These are phyloP conservation scores for Eutypa lata DNA, from an alignment of 2,329 filamentous ascomycete genomes.

Conservation along the genomic window DNA sequence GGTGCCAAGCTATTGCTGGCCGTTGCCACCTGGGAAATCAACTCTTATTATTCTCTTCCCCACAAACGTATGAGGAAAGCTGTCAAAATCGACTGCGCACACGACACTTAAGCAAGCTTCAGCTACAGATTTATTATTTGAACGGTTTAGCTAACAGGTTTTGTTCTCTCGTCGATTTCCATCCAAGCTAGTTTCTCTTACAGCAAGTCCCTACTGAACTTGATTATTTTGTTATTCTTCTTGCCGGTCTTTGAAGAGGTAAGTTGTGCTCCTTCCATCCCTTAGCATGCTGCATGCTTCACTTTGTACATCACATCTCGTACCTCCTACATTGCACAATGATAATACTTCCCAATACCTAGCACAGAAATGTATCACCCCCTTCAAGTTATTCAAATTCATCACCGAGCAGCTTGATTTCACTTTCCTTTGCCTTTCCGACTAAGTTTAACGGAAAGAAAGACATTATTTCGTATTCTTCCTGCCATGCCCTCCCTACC, in stretches of 20 bases:
- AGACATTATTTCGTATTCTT: neutral
- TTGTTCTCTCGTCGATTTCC: neutral
- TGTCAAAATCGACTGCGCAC: slow-evolving; percentile 30
- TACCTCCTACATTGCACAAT: neutral
- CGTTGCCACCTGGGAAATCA: slow-evolving; percentile 5
- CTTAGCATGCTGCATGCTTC: neutral
- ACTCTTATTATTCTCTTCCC: slow-evolving; percentile 20
- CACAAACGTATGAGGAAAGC: slow-evolving; percentile 32
- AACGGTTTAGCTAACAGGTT: slow-evolving; percentile 1
- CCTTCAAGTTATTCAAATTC: too few relatives aligned
- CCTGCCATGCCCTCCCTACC: neutral
- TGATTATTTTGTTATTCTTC: neutral
- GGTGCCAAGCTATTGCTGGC: neutral
- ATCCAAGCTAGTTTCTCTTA: neutral
- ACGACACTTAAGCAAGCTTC: slow-evolving; percentile 16
- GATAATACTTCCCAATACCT: too few relatives aligned
- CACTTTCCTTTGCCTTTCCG: too few relatives aligned
- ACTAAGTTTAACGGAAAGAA: too few relatives aligned
- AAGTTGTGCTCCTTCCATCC: neutral
- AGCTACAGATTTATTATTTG: slow-evolving; percentile 3
- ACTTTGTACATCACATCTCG: neutral
- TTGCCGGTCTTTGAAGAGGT: neutral
- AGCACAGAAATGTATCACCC: too few relatives aligned
- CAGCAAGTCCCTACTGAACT: neutral
- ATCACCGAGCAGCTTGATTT: too few relatives aligned